These are phyloP conservation scores for Globisporangium heterothallicum DNA, from an alignment of 352 stramenopile species.

Conservation along the genomic window DNA sequence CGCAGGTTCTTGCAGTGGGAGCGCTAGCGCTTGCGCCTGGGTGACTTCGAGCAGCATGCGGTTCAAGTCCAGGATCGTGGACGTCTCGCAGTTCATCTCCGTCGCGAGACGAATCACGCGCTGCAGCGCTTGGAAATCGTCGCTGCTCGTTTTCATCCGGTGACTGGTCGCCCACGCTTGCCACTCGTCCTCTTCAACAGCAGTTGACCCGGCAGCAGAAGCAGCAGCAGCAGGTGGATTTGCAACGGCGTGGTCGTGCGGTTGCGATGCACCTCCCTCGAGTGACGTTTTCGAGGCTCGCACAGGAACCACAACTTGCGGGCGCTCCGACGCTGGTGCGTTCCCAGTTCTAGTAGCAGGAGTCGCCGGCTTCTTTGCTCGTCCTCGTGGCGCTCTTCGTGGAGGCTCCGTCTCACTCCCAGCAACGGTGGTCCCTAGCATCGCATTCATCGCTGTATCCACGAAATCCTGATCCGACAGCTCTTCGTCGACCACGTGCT, in stretches of 20 bases:
- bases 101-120: conserved; percentile 53
- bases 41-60: conserved; percentile 40
- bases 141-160: conserved; percentile 18
- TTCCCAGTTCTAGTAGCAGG: conserved; percentile 16
- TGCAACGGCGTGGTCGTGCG: background rate
- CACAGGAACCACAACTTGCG: background rate
- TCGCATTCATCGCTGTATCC: conserved; percentile 43
- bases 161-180: conserved; percentile 43
- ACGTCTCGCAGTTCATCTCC: conserved; percentile 59
- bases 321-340: background rate
- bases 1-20: background rate
- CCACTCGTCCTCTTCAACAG: conserved; percentile 33
- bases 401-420: conserved; percentile 21
- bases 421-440: conserved; percentile 31
- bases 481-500: conserved; percentile 50
- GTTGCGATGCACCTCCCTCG: too few species aligned
- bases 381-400: conserved; percentile 16
- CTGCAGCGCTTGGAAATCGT: conserved; percentile 53
- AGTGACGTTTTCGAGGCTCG: background rate
- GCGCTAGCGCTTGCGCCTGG: conserved; percentile 9
- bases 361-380: conserved; percentile 13
- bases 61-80: conserved; percentile 40
- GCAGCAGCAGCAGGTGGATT: background rate
- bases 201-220: conserved; percentile 9
- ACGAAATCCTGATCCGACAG: conserved; percentile 65